Percentiles rank a stretch among this genome's conserved stretches.
Evolutionary conservation across 1,284 basidiomycete species (phyloP).

Genomic region (Bondarzewia mesenterica): DNA sequence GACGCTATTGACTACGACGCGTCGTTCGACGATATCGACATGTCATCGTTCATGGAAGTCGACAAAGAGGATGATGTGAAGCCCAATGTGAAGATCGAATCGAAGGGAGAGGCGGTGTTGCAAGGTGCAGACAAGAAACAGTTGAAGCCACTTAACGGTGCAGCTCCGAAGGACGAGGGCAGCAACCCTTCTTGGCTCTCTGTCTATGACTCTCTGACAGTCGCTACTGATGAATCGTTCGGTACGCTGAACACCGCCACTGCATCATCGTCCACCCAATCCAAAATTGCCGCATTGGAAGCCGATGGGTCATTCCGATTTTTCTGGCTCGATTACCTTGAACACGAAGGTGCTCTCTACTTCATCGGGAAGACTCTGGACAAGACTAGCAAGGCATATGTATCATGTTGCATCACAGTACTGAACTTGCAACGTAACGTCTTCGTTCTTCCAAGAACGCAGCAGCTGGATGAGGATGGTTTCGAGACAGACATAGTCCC

Average conservation of each 20-base stretch:
- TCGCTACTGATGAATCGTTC: slow-evolving; percentile 46
- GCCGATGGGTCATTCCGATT: slow-evolving; percentile 80
- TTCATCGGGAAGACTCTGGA: slow-evolving; percentile 88
- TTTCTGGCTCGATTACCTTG: slow-evolving; percentile 92
- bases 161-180: slow-evolving; percentile 34
- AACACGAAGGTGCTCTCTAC: slow-evolving; percentile 71
- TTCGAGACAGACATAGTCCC: slow-evolving; percentile 76
- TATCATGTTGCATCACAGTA: slow-evolving; percentile 87
- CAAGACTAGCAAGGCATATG: slow-evolving; percentile 56
- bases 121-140: slow-evolving; percentile 18
- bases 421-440: slow-evolving; percentile 86
- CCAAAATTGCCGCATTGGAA: slow-evolving; percentile 55
- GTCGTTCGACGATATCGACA: slow-evolving; percentile 49
- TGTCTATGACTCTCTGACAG: slow-evolving; percentile 63
- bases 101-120: slow-evolving; percentile 14
- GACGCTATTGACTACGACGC: slow-evolving; percentile 25
- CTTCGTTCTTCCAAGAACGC: slow-evolving; percentile 82
- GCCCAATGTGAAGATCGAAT: slow-evolving; percentile 17
- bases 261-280: slow-evolving; percentile 29
- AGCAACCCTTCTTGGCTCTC: slow-evolving; percentile 64
- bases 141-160: slow-evolving; percentile 15
- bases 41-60: slow-evolving; percentile 47
- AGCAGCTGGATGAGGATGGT: slow-evolving; percentile 52
- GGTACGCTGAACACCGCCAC: slow-evolving; percentile 35
- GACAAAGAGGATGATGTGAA: slow-evolving; percentile 20